Base-by-base conservation (phyloP, 176 grass and related monocot species). In the Triticum dicoccoides region DNA sequence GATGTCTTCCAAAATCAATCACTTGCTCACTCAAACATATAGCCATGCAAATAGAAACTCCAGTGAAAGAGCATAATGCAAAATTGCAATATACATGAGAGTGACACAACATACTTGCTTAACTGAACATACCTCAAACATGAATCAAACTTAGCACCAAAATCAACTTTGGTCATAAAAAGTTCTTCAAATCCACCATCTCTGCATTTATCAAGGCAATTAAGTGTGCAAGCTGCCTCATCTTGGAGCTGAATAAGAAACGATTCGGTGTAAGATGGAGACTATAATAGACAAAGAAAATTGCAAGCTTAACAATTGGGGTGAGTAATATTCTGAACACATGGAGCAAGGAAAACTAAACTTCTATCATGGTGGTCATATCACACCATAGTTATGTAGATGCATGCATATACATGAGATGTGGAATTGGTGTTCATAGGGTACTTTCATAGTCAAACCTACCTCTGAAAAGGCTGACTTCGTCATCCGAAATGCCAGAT, bases 131-230 rank as follows among this genome's bases (percentile, higher is more conserved):
- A 98, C 97, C 97, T 96, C 64, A 96, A 82, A 44, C 93, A 96
- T 89, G 79, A 94, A 84, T 98, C 97, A 17, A 98, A 98, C 76
- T 98, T 96, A 68, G 97, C 86, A 90, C 90, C 79, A 83, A 98
- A 88, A 70, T 94, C 97, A 82, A 96, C 88, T 69, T 94, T 98
- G 76, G 92, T 96, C 87, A 96, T 92, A 82, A 98, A 98, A 61
- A 96, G 84, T 82, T 98, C 93, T 83, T 94, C 93, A 91, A 99
- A 92, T 61, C 92, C 93, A 88, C 88, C 92, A 85, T 91, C 88
- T 85, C 73, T 94, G 70, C 84, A 92, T 87, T 94, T 99, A 86
- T 94, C 92, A 41, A 96, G 84, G 82, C 90, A 92, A 83, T 64
- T 83, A 88, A 92, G 90, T 5, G 85, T 80, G n/a, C 89, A 88